Base-by-base conservation (phyloP, 805 yeast genomes). In the Spathaspora boniae region DNA sequence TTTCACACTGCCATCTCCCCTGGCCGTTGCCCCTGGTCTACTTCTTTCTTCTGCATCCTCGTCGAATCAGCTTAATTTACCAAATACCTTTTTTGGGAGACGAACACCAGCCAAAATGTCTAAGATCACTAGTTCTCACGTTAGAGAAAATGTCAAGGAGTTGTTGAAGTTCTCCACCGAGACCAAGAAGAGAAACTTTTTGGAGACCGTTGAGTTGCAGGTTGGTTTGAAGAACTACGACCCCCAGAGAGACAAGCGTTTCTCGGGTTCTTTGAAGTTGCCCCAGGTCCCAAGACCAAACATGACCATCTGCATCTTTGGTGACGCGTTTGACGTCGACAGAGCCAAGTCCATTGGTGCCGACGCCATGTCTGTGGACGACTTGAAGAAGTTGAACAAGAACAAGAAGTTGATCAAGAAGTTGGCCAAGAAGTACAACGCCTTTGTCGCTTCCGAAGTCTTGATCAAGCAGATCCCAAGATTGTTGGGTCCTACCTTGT, bases 201-300 rank as follows among this genome's bases (percentile, higher is more conserved):
- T 91, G 76, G 99, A 93, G 84, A 91, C 99, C 73, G 89, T 93
- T 64, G 99, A 93, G 80, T 81, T 93, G 70, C 98, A 93, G 80
- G 95, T 93, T 67, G 98, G 98, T 74, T 82, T 93, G 62, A 93
- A 93, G 89, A 93, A 93, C 95, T 93, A 93, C 77, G 99, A 93
- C 73, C 98, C 99, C 69, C 98, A 93, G 81, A 89, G 98, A 86
- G 99, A 93, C 78, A 93, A 93, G 89, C 98, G 99, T 88, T 93
- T 93, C 97, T 91, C 98, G 70, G 99, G 99, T 78, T 67, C 98
- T 68, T 82, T 93, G 77, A 93, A 82, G 78, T 80, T 93, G 62
- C 99, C 99, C 68, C 82, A 81, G 68, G 96, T 94, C 56, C 98
- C 98, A 79, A 94, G 99, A 82, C 99, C 99, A 78, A 93, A 93